Conservation (phyloP, 2,329 filamentous ascomycete species). For the Calonectria pauciramosa region DNA sequence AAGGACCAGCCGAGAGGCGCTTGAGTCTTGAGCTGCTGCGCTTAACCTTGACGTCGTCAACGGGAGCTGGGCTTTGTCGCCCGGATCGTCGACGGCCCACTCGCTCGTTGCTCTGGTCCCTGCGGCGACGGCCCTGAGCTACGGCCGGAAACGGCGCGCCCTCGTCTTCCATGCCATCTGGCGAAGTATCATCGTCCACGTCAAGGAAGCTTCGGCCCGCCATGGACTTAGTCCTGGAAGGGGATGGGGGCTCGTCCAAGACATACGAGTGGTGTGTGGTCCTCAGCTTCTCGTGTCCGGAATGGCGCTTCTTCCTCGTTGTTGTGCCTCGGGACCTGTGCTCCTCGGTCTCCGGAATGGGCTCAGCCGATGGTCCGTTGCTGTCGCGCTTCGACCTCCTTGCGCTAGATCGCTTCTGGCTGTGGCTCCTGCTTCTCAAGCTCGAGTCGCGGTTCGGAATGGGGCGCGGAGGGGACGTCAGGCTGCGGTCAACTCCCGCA, state of each 20-base stretch:
- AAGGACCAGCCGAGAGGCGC: slow-evolving; percentile 67
- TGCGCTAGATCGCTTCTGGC: slow-evolving; percentile 66
- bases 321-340: slow-evolving; percentile 37
- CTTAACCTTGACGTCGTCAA: slow-evolving; percentile 62
- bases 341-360: slow-evolving; percentile 61
- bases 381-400: slow-evolving; percentile 64
- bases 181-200: slow-evolving; percentile 49
- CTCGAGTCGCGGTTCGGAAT: slow-evolving; percentile 80
- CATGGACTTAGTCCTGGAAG: slow-evolving; percentile 35
- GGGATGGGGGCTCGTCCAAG: slow-evolving; percentile 38
- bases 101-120: slow-evolving; percentile 63
- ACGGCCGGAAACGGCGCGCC: slow-evolving; percentile 79
- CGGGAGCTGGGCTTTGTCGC: slow-evolving; percentile 62
- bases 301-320: slow-evolving; percentile 35
- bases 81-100: slow-evolving; percentile 61
- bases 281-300: slow-evolving; percentile 18
- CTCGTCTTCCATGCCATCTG: slow-evolving; percentile 63
- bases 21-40: slow-evolving; percentile 71
- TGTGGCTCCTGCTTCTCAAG: slow-evolving; percentile 68
- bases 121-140: slow-evolving; percentile 69
- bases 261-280: slow-evolving; percentile 37
- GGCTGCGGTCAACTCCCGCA: slow-evolving; percentile 43
- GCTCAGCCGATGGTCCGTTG: slow-evolving; percentile 53
- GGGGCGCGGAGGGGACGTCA: slow-evolving; percentile 60
- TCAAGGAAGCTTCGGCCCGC: slow-evolving; percentile 41